Conservation (phyloP, 192 early-diverging fungal species). For the Coemansia guatemalensis region DNA sequence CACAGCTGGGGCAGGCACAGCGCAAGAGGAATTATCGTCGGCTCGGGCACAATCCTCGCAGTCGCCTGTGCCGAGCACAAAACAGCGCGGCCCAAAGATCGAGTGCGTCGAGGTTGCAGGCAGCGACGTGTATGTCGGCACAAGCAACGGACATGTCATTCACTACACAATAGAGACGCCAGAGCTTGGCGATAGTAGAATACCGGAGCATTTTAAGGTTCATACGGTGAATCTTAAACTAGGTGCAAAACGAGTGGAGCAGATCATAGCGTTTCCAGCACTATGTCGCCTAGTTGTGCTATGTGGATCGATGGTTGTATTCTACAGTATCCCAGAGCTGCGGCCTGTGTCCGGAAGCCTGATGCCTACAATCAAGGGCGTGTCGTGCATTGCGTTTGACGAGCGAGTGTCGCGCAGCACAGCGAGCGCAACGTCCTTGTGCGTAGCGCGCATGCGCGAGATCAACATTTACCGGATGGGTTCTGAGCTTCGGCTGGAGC, state of each 20-base stretch:
- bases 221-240: conserved; percentile 22
- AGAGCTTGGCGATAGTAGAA: conserved; percentile 5
- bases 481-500: conserved; percentile 37
- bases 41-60: background rate
- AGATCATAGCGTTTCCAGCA: conserved; percentile 37
- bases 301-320: conserved; percentile 33
- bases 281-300: conserved; percentile 35
- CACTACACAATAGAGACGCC: conserved; percentile 33
- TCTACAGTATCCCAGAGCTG: conserved; percentile 33
- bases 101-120: conserved; percentile 45
- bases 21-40: background rate
- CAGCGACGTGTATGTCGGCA: conserved; percentile 39
- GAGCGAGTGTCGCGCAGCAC: conserved; percentile 30
- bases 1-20: background rate
- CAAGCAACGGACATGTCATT: conserved; percentile 34
- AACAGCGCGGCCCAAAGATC: conserved; percentile 9
- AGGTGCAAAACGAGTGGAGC: conserved; percentile 42
- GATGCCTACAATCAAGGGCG: conserved; percentile 34
- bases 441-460: conserved; percentile 43
- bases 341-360: conserved; percentile 10
- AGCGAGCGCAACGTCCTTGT: conserved; percentile 16
- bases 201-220: conserved; percentile 25
- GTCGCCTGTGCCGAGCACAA: conserved; percentile 1
- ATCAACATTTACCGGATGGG: conserved; percentile 37
- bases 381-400: conserved; percentile 40